These are phyloP conservation scores for Gaillardinia entomophila DNA, from an alignment of 805 yeast genomes.

Conservation along the genomic window DNA sequence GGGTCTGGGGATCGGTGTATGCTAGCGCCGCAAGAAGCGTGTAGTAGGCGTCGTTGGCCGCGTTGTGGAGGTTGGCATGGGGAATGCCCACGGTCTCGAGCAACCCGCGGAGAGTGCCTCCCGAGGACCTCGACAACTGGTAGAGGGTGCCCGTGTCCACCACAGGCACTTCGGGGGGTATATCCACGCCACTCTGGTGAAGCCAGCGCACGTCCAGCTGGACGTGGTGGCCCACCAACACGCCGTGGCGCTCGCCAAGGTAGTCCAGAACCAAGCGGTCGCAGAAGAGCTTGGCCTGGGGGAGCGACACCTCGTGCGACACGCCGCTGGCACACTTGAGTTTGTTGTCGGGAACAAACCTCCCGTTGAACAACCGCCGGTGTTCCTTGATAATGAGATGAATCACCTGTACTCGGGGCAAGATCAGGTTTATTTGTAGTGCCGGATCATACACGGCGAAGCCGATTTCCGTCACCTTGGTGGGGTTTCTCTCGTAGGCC, in stretches of 20 bases:
- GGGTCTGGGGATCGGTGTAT: slow-evolving; percentile 15
- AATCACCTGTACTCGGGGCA: slow-evolving; percentile 12
- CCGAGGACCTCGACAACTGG: slow-evolving; percentile 8
- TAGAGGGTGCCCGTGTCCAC: slow-evolving; percentile 16
- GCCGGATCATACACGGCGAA: slow-evolving; percentile 18
- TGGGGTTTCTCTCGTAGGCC: slow-evolving; percentile 14
- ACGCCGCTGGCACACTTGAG: slow-evolving; percentile 14
- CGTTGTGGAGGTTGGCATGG: slow-evolving; percentile 21
- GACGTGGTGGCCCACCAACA: slow-evolving; percentile 13
- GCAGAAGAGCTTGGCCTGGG: slow-evolving; percentile 7
- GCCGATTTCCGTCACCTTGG: slow-evolving; percentile 19
- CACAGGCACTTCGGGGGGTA: slow-evolving; percentile 3
- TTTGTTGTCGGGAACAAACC: slow-evolving; percentile 18
- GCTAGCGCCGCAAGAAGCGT: slow-evolving; percentile 19
- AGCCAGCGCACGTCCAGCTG: slow-evolving; percentile 9
- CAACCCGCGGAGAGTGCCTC: slow-evolving; percentile 16
- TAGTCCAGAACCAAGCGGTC: slow-evolving; percentile 9
- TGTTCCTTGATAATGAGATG: slow-evolving; percentile 17
- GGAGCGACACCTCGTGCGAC: slow-evolving; percentile 9
- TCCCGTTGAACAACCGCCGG: slow-evolving; percentile 8
- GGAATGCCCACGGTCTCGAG: slow-evolving; percentile 14
- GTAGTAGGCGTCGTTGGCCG: slow-evolving; percentile 24
- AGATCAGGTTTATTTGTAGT: slow-evolving; percentile 7
- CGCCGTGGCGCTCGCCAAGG: slow-evolving; percentile 9
- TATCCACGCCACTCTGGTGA: slow-evolving; percentile 7